phyloP scores from a whole-genome alignment of 495 filamentous ascomycete genomes.

The Tetracladium marchalianum region DNA sequence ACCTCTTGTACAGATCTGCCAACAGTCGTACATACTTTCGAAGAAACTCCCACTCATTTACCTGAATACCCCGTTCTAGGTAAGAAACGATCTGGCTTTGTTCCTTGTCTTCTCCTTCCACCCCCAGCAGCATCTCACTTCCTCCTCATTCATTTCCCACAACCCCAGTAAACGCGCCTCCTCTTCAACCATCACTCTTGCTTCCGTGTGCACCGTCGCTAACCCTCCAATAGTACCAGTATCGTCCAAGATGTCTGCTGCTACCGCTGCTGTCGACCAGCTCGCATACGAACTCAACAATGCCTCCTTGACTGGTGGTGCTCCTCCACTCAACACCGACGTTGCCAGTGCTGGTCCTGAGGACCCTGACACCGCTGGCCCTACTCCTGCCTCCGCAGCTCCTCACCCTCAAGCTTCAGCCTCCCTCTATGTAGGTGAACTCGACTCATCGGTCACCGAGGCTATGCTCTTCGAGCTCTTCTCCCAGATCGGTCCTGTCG shows the following conservation, averaged over 20 bases:
- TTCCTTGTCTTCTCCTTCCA: not conserved
- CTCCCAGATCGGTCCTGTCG: slow-evolving; percentile 97
- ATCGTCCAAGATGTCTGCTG: slow-evolving; percentile 49
- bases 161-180: not conserved
- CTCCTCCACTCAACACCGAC: slow-evolving; percentile 57
- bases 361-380: slow-evolving; percentile 42
- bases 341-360: slow-evolving; percentile 45
- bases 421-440: slow-evolving; percentile 97
- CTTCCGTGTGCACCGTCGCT: slow-evolving; percentile 1
- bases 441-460: slow-evolving; percentile 95
- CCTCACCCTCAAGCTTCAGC: slow-evolving; percentile 76
- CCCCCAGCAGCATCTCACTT: not conserved
- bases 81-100: no score
- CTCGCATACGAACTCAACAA: slow-evolving; percentile 53
- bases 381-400: slow-evolving; percentile 62
- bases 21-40: no score
- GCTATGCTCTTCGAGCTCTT: slow-evolving; percentile 99
- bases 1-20: no score
- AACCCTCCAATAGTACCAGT: slow-evolving; percentile 10
- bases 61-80: no score
- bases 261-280: slow-evolving; percentile 58
- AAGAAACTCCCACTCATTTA: no score
- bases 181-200: not conserved
- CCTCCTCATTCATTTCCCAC: not conserved
- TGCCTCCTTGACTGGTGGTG: slow-evolving; percentile 50